Evolutionary conservation across 2,329 filamentous ascomycete species (phyloP), one percentile per base, ranked within the genome.

Genomic region (Talaromyces sp.): DNA sequence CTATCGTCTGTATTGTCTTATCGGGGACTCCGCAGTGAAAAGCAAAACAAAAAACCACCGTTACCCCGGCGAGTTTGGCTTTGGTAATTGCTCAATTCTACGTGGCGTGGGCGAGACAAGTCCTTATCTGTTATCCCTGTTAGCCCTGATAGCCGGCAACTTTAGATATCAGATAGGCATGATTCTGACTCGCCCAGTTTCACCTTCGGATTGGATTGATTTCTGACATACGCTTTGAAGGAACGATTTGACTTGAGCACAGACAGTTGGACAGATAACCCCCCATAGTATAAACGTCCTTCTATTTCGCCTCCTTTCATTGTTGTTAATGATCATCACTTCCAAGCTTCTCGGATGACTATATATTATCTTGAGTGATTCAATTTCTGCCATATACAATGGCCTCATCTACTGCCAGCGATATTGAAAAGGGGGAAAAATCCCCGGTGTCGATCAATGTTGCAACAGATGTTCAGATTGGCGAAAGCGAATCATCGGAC

Each of bases 161-260:
- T 53, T 6, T n/a, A 31, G 25, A n/a, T 53, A 53, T 25, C 10
- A 53, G 49, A 53, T 53, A 53, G 49, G 49, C 49, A 53, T 53
- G 25, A 53, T 53, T 53, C n/a, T 29, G 49, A 53, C 13, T 53
- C 49, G 49, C 27, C 17, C 15, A 53, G 13, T 53, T n/a, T 11
- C 45, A 49, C 22, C 45, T 49, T 25, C 6, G 45, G 11, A 49
- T 49, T 49, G 19, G 10, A 7, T 25, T 49, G 45, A 49, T 49
- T 25, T 49, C 13, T 49, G 45, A 49, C 25, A 53, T 49, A 27
- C 5, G 22, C 47, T 31, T 17, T 29, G 15, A n/a, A 10, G n/a
- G 2, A 31, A 17, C 6, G 13, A 53, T 53, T 29, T 11, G 2
- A n/a, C 13, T 29, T 29, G 6, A 29, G 6, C 27, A 53, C 49